These are phyloP conservation scores for Helianthus tuberosus DNA, from an alignment of 129 eudicot genomes.

Conservation along the genomic window DNA sequence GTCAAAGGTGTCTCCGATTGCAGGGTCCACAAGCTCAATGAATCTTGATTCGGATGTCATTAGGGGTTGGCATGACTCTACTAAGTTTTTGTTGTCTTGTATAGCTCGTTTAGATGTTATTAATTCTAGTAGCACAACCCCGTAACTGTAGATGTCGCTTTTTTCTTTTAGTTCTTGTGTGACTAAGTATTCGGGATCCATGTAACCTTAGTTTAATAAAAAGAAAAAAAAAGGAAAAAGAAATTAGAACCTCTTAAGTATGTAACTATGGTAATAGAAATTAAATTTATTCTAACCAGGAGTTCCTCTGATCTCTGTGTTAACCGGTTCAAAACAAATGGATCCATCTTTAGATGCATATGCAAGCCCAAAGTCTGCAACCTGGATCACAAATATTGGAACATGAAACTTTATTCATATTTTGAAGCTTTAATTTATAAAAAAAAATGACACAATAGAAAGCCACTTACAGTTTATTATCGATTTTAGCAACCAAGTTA, in stretches of 20 bases:
- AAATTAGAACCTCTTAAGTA: conserved; percentile 3
- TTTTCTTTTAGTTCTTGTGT: conserved; percentile 89
- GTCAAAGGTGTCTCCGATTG: conserved; percentile 61
- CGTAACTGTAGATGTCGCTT: conserved; percentile 93
- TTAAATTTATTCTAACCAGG: conserved; percentile 59
- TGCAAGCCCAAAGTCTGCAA: conserved; percentile 98
- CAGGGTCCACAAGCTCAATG: conserved; percentile 77
- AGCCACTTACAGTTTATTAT: background rate
- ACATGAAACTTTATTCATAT: background rate
- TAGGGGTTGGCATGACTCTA: conserved; percentile 66
- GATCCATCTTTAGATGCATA: conserved; percentile 92
- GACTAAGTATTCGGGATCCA: conserved; percentile 90
- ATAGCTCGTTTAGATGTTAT: conserved; percentile 76
- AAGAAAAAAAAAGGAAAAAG: background rate
- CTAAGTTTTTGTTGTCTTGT: conserved; percentile 75
- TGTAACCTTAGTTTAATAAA: conserved; percentile 59
- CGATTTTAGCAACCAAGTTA: background rate
- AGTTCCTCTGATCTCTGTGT: conserved; percentile 93
- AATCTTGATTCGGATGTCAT: conserved; percentile 56
- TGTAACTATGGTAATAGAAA: conserved; percentile 7
- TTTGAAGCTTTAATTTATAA: background rate
- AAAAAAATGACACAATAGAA: background rate
- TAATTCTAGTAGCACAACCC: conserved; percentile 78
- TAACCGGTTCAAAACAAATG: conserved; percentile 83
- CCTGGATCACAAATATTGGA: conserved; percentile 50